Conservation (phyloP, 257 asterid species). For the Nicotiana sylvestris region DNA sequence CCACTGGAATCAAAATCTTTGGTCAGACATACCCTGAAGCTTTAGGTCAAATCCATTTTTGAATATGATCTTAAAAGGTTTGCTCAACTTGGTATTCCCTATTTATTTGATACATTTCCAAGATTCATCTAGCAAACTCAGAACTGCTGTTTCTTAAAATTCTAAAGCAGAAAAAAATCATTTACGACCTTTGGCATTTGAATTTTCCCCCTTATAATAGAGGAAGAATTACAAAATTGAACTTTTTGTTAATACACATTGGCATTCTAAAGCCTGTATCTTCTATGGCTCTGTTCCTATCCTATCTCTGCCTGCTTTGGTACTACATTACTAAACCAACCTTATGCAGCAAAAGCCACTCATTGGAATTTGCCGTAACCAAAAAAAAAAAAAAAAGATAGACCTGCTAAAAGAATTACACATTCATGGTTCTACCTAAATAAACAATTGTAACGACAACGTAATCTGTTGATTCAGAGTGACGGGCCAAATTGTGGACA, state of each 20-base stretch:
- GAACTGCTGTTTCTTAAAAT: not conserved
- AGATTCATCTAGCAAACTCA: not conserved
- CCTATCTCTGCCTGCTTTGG: constrained; percentile 6
- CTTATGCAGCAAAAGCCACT: not conserved
- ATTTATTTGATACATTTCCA: too few relatives aligned
- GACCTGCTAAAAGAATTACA: not conserved
- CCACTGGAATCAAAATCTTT: too few relatives aligned
- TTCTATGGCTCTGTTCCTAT: not conserved
- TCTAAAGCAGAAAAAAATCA: not conserved
- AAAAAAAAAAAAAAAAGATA: not conserved
- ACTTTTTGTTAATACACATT: not conserved
- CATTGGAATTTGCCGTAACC: not conserved
- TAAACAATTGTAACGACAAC: not conserved
- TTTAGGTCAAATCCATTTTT: too few relatives aligned
- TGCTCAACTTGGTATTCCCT: too few relatives aligned
- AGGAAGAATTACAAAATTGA: constrained; percentile 1
- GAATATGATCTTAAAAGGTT: too few relatives aligned
- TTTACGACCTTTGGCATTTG: not conserved
- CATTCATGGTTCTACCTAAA: not conserved
- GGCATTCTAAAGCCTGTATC: not conserved
- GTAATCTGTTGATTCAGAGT: not conserved
- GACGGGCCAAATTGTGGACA: not conserved
- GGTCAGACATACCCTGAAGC: too few relatives aligned
- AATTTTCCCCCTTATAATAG: not conserved
- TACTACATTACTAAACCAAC: not conserved